phyloP scores from a whole-genome alignment of 2,329 filamentous ascomycete genomes.

The Coniochaeta sp. region DNA sequence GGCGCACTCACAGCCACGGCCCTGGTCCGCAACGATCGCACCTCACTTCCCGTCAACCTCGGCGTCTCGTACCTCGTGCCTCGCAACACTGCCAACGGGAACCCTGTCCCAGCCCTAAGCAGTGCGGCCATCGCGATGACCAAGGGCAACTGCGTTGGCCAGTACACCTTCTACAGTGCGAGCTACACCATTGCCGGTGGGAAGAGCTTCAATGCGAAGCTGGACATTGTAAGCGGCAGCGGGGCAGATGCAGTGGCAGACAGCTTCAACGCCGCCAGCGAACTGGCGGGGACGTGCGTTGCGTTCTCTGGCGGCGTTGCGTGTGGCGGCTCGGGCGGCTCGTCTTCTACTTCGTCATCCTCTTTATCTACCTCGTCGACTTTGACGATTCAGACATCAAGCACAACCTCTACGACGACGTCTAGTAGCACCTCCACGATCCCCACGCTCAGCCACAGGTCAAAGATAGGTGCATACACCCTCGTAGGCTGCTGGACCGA shows the following conservation, averaged over 20 bases:
- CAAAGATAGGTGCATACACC: constrained; percentile 34
- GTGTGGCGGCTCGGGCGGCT: constrained; percentile 17
- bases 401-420: constrained; percentile 12
- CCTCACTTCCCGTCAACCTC: constrained; percentile 31
- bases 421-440: constrained; percentile 9
- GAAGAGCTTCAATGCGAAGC: constrained; percentile 33
- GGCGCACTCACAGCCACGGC: constrained; percentile 38
- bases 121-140: constrained; percentile 30
- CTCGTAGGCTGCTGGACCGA: constrained; percentile 44
- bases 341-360: constrained; percentile 9
- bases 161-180: constrained; percentile 40
- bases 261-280: constrained; percentile 39
- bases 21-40: constrained; percentile 41
- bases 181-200: constrained; percentile 36
- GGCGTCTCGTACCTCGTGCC: constrained; percentile 34
- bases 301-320: constrained; percentile 28
- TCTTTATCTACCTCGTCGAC: constrained; percentile 8
- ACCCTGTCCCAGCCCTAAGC: constrained; percentile 33
- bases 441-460: constrained; percentile 27
- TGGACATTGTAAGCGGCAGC: constrained; percentile 36
- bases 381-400: constrained; percentile 5
- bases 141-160: constrained; percentile 35
- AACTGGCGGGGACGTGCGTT: constrained; percentile 36
- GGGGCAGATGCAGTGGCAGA: constrained; percentile 29
- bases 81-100: constrained; percentile 26